A percentile compares a stretch with the other conserved stretches of the same genome.
Conservation (phyloP, 2,329 filamentous ascomycete genomes). For the Albifimbria verrucaria region DNA sequence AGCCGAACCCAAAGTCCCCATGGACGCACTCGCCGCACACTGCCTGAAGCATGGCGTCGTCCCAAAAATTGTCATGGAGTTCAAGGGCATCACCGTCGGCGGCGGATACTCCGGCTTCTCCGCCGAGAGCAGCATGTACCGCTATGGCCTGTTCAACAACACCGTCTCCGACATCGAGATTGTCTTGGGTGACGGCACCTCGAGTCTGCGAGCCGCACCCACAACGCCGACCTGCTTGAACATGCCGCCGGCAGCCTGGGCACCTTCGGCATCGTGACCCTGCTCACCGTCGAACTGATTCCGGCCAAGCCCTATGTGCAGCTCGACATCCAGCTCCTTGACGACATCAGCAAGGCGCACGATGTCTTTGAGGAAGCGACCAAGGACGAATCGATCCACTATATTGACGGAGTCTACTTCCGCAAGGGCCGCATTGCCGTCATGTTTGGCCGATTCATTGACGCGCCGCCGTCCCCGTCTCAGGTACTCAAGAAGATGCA, state of each 20-base stretch:
- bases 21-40: slow-evolving; percentile 51
- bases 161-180: slow-evolving; percentile 52
- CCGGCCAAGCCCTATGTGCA: slow-evolving; percentile 47
- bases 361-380: slow-evolving; percentile 33
- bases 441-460: slow-evolving; percentile 45
- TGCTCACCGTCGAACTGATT: slow-evolving; percentile 49
- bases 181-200: slow-evolving; percentile 51
- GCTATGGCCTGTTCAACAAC: slow-evolving; percentile 53
- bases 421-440: slow-evolving; percentile 42
- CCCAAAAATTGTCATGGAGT: slow-evolving; percentile 57
- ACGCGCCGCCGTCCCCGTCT: slow-evolving; percentile 41
- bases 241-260: slow-evolving; percentile 52
- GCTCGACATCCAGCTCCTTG: slow-evolving; percentile 40
- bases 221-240: slow-evolving; percentile 47
- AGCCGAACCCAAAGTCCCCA: slow-evolving; percentile 57
- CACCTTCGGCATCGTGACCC: slow-evolving; percentile 53
- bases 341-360: slow-evolving; percentile 23
- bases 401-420: slow-evolving; percentile 56
- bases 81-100: slow-evolving; percentile 58
- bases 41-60: slow-evolving; percentile 48
- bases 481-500: slow-evolving; percentile 30
- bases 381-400: slow-evolving; percentile 36
- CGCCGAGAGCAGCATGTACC: slow-evolving; percentile 55
- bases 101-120: slow-evolving; percentile 54
- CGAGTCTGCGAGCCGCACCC: slow-evolving; percentile 40